Percentiles rank a stretch among this genome's conserved stretches.
phyloP scores from a whole-genome alignment of 2,329 filamentous ascomycete genomes.

The Talaromyces verruculosus region DNA sequence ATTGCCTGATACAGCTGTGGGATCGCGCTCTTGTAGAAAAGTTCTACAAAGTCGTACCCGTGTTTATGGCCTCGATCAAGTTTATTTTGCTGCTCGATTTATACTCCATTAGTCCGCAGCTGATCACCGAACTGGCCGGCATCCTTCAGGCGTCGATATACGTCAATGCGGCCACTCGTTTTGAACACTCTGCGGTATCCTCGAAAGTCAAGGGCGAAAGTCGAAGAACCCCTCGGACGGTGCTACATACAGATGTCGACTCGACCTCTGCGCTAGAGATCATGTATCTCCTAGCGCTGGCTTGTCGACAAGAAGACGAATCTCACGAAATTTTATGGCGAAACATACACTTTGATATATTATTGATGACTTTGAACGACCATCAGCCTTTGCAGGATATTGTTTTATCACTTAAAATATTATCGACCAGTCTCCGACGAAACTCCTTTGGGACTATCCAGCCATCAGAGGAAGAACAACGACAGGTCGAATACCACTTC shows the following conservation, averaged over 20 bases:
- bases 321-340: constrained; percentile 55
- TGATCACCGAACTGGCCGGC: constrained; percentile 41
- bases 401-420: constrained; percentile 53
- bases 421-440: constrained; percentile 56
- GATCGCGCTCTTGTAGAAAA: constrained; percentile 56
- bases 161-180: constrained; percentile 56
- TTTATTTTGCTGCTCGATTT: constrained; percentile 44
- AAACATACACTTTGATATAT: constrained; percentile 56
- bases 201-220: constrained; percentile 41
- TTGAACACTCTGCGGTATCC: constrained; percentile 46
- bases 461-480: constrained; percentile 40
- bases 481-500: constrained; percentile 47
- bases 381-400: constrained; percentile 59
- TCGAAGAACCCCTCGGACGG: constrained; percentile 42
- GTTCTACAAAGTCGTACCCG: constrained; percentile 46
- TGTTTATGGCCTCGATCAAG: constrained; percentile 44
- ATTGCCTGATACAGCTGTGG: constrained; percentile 56
- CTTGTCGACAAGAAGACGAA: constrained; percentile 46
- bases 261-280: constrained; percentile 56
- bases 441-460: constrained; percentile 57
- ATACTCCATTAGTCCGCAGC: constrained; percentile 35
- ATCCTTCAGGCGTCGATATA: constrained; percentile 50
- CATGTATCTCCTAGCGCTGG: constrained; percentile 53
- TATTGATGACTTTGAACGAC: constrained; percentile 59
- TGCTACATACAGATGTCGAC: constrained; percentile 52